These are phyloP conservation scores for Xylogone sp. DNA, from an alignment of 2,329 filamentous ascomycete genomes.

Conservation along the genomic window DNA sequence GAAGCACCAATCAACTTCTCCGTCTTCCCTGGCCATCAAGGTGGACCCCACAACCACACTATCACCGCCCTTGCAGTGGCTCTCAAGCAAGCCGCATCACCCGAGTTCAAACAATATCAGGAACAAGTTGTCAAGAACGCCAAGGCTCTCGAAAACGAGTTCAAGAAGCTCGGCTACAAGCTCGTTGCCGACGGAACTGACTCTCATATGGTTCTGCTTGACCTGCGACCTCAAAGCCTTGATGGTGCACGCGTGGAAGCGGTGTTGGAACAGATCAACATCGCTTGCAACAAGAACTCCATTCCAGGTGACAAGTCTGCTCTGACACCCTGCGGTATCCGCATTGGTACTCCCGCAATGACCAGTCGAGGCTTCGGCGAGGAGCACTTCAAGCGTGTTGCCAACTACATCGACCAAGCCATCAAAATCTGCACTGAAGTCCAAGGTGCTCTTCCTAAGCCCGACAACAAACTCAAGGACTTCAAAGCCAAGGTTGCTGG, in stretches of 20 bases:
- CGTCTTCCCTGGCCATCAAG: constrained; percentile 98
- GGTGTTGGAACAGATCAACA: constrained; percentile 96
- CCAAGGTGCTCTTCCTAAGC: constrained; percentile 82
- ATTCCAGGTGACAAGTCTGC: constrained; percentile 97
- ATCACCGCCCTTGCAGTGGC: constrained; percentile 96
- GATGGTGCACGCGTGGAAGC: constrained; percentile 95
- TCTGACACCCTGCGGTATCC: constrained; percentile 88
- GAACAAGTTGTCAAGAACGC: constrained; percentile 89
- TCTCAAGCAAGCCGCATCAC: constrained; percentile 84
- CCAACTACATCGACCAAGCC: constrained; percentile 79
- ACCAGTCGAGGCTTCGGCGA: constrained; percentile 90
- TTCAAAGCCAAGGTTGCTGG: constrained; percentile 89
- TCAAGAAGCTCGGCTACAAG: constrained; percentile 87
- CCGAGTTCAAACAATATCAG: constrained; percentile 94
- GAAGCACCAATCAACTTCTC: constrained; percentile 98
- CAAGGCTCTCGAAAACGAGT: constrained; percentile 79
- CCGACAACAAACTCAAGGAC: constrained; percentile 99
- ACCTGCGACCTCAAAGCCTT: constrained; percentile 81
- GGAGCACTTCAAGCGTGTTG: constrained; percentile 88
- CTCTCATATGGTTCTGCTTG: constrained; percentile 94
- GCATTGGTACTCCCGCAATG: constrained; percentile 97
- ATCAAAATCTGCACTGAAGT: constrained; percentile 90
- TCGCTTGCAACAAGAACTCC: constrained; percentile 99
- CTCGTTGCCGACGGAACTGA: constrained; percentile 95
- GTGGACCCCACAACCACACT: constrained; percentile 98